These are phyloP conservation scores for Lasiosphaeria hispida DNA, from an alignment of 495 filamentous ascomycete species.

Conservation along the genomic window DNA sequence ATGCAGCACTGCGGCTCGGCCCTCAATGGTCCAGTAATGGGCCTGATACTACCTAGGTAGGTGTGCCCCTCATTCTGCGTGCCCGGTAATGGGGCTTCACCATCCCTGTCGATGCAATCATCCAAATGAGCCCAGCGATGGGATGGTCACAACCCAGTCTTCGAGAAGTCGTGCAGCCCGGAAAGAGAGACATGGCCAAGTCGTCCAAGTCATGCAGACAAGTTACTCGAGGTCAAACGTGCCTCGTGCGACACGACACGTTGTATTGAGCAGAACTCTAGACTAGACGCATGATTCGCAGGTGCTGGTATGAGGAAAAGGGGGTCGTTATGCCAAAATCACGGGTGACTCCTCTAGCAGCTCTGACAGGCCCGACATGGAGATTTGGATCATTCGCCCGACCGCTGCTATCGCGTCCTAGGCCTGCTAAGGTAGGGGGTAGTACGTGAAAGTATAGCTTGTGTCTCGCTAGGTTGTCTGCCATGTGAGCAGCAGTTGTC, in stretches of 20 bases:
- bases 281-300: conserved; percentile 12
- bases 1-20: conserved; percentile 1
- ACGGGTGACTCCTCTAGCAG: background rate
- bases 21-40: background rate
- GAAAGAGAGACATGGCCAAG: background rate
- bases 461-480: too few species aligned
- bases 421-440: too few species aligned
- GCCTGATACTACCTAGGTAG: background rate
- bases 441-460: too few species aligned
- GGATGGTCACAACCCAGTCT: background rate
- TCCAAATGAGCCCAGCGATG: background rate
- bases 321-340: conserved; percentile 13
- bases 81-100: background rate
- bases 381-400: conserved; percentile 6
- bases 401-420: background rate
- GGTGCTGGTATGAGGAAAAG: conserved; percentile 5
- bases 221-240: background rate
- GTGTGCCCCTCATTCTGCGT: background rate
- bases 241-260: background rate
- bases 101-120: background rate
- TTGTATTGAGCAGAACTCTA: background rate
- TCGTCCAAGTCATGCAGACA: background rate
- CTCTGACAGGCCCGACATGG: conserved; percentile 5
- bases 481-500: too few species aligned
- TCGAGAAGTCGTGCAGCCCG: conserved; percentile 1